These are phyloP conservation scores for Schizochytrium sp. DNA, from an alignment of 108 stramenopile species.

Conservation along the genomic window DNA sequence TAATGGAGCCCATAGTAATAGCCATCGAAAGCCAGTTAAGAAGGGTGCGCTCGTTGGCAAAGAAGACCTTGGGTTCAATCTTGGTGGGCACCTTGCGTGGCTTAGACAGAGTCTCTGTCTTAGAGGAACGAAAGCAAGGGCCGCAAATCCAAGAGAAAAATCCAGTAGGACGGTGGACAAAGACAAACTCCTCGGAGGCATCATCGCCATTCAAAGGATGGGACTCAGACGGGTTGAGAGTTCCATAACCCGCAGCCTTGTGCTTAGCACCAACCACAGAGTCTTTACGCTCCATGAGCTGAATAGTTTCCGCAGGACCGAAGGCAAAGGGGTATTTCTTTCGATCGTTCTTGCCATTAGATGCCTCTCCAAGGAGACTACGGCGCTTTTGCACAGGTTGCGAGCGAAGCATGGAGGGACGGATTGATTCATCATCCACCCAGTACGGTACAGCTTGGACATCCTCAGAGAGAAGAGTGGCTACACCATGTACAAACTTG, in stretches of 20 bases:
- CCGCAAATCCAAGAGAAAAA: not conserved
- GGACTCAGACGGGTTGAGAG: not conserved
- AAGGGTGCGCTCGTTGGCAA: constrained; percentile 97
- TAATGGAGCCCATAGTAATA: constrained; percentile 85
- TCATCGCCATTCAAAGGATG: constrained; percentile 5
- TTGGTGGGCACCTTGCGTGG: constrained; percentile 84
- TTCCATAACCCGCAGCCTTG: not conserved
- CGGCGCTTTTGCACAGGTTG: constrained; percentile 54
- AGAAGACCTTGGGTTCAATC: constrained; percentile 96
- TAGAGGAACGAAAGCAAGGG: constrained; percentile 3
- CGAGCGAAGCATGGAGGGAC: constrained; percentile 82
- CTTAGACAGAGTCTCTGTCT: constrained; percentile 73
- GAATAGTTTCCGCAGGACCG: not conserved
- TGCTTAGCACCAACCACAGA: not conserved
- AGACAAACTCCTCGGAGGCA: not conserved
- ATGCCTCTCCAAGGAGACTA: constrained; percentile 63
- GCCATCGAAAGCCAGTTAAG: constrained; percentile 91
- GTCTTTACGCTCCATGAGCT: constrained; percentile 56
- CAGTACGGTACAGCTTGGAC: constrained; percentile 93
- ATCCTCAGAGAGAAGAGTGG: constrained; percentile 90
- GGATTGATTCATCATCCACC: constrained; percentile 91
- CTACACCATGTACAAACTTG: constrained; percentile 91
- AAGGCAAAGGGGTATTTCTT: constrained; percentile 52
- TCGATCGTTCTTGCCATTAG: not conserved
- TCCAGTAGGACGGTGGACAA: not conserved